Evolutionary conservation across 192 early-diverging fungal species (phyloP).

Genomic region (Backusella mclennaniae): DNA sequence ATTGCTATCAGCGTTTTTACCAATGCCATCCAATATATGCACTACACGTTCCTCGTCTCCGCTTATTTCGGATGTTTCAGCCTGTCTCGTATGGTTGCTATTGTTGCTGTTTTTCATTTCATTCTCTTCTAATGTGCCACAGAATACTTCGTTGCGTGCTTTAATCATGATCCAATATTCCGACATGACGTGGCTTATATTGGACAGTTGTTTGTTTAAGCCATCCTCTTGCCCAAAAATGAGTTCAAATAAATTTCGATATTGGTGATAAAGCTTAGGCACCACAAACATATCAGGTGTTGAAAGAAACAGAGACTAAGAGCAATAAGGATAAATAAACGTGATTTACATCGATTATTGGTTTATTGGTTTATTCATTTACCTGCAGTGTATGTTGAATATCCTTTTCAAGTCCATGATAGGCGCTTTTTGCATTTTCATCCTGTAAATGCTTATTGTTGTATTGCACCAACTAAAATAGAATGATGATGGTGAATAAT

Average conservation of each 20-base stretch:
- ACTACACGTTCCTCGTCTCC: constrained; percentile 28
- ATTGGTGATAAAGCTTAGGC: constrained; percentile 49
- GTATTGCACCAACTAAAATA: constrained; percentile 8
- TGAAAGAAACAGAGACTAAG: constrained; percentile 51
- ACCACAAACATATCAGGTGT: constrained; percentile 63
- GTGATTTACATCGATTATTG: too few species aligned
- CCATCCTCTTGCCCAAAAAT: constrained; percentile 31
- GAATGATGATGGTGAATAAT: background rate
- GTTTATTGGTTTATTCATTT: background rate
- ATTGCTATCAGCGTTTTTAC: constrained; percentile 19
- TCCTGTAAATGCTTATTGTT: constrained; percentile 28
- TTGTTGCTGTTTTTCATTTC: background rate
- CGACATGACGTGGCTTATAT: constrained; percentile 19
- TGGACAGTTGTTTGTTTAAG: background rate
- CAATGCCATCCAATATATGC: constrained; percentile 31
- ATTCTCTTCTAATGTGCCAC: constrained; percentile 28
- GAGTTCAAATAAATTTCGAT: constrained; percentile 39
- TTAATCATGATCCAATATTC: constrained; percentile 28
- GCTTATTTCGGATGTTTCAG: background rate
- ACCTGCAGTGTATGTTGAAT: constrained; percentile 53
- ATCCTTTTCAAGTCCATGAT: constrained; percentile 43
- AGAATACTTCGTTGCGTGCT: constrained; percentile 34
- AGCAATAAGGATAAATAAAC: background rate
- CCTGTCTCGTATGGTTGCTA: background rate
- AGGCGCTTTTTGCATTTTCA: constrained; percentile 31